A percentile compares a stretch with the other conserved stretches of the same genome.
Evolutionary conservation across 1,284 basidiomycete species (phyloP).

Genomic region (Trichosporon faecale): DNA sequence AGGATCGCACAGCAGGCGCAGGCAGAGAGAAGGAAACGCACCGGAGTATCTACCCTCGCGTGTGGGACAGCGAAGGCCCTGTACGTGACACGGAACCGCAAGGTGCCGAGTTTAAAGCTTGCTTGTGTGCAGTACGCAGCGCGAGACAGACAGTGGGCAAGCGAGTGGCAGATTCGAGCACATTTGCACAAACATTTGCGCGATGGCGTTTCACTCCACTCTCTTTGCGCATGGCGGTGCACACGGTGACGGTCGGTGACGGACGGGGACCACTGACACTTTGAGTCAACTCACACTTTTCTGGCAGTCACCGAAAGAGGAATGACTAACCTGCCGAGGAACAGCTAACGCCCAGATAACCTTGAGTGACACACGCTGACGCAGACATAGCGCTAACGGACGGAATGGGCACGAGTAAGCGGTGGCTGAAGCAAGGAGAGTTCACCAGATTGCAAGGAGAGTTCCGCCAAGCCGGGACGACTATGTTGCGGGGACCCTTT

Average conservation of each 20-base stretch:
- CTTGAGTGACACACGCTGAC: background rate
- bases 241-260: background rate
- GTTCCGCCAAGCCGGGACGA: background rate
- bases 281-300: background rate
- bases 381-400: background rate
- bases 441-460: background rate
- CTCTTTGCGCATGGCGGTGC: background rate
- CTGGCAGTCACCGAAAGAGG: background rate
- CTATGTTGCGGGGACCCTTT: background rate
- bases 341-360: background rate
- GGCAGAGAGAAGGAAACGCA: background rate
- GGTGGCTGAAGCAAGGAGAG: constrained; percentile 1
- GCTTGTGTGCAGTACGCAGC: background rate
- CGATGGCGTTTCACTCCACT: background rate
- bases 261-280: background rate
- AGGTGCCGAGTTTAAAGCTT: constrained; percentile 2
- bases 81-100: background rate
- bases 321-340: background rate
- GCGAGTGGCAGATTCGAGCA: background rate
- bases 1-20: too few relatives aligned
- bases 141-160: background rate
- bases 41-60: constrained; percentile 2
- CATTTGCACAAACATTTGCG: too few relatives aligned
- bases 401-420: background rate
- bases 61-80: background rate